Percentiles rank a stretch among this genome's conserved stretches.
Conservation (phyloP, 805 yeast species). For the Candida dendrica region DNA sequence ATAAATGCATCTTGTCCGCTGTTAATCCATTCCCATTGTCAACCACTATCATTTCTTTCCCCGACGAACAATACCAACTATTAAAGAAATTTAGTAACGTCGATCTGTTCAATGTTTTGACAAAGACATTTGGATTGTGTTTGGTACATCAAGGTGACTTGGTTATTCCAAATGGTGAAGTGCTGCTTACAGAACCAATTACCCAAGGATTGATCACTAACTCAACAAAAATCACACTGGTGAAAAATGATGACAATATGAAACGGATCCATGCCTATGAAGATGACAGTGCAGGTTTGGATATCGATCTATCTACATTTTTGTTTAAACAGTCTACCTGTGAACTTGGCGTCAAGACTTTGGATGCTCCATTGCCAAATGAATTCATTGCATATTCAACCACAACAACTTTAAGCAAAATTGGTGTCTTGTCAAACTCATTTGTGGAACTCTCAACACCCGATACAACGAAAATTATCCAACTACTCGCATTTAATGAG, state of each 20-base stretch:
- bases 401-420: conserved; percentile 36
- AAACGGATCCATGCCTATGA: conserved; percentile 10
- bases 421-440: conserved; percentile 70
- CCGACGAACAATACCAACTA: conserved; percentile 10
- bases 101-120: conserved; percentile 8
- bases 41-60: conserved; percentile 16
- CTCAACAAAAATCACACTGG: conserved; percentile 47
- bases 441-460: conserved; percentile 30
- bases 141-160: conserved; percentile 14
- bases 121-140: conserved; percentile 4
- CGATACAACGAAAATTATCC: conserved; percentile 13
- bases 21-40: conserved; percentile 10
- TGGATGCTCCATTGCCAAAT: neutral
- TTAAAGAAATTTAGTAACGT: conserved; percentile 11
- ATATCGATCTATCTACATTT: conserved; percentile 2
- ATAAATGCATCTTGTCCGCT: conserved; percentile 6
- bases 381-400: neutral
- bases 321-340: conserved; percentile 29
- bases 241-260: conserved; percentile 23
- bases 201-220: conserved; percentile 52
- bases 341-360: neutral
- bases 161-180: conserved; percentile 27
- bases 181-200: conserved; percentile 64
- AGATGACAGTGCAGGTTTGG: neutral
- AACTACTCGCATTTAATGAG: conserved; percentile 52